Evolutionary conservation across 2,329 filamentous ascomycete species (phyloP).

Genomic region (Botrytis elliptica): DNA sequence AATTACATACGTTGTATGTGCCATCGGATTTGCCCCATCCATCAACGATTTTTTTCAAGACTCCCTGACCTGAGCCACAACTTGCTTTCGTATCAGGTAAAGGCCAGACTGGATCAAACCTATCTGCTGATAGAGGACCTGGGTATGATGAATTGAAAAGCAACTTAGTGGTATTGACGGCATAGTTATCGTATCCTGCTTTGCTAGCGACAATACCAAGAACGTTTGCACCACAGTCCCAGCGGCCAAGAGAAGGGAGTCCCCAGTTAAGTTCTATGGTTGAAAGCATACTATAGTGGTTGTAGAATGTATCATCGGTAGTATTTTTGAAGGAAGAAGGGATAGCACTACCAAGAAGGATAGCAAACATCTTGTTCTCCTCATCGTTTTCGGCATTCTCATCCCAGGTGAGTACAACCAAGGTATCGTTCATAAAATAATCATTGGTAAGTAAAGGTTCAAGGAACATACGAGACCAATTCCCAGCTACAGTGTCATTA

Average conservation of each 20-base stretch:
- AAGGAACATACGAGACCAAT: slow-evolving; percentile 52
- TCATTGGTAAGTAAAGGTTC: slow-evolving; percentile 50
- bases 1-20: slow-evolving; percentile 22
- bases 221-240: slow-evolving; percentile 41
- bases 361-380: slow-evolving; percentile 51
- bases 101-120: slow-evolving; percentile 31
- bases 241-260: slow-evolving; percentile 43
- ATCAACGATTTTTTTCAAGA: slow-evolving; percentile 23
- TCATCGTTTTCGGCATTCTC: slow-evolving; percentile 52
- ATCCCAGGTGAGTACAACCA: slow-evolving; percentile 57
- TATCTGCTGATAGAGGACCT: slow-evolving; percentile 38
- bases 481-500: slow-evolving; percentile 48
- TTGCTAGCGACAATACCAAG: slow-evolving; percentile 32
- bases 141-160: slow-evolving; percentile 47
- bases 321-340: slow-evolving; percentile 48
- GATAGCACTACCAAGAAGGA: slow-evolving; percentile 55
- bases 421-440: slow-evolving; percentile 52
- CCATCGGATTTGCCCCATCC: slow-evolving; percentile 27
- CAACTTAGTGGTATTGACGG: slow-evolving; percentile 39
- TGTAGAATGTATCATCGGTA: slow-evolving; percentile 49
- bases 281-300: slow-evolving; percentile 44
- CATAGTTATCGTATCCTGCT: slow-evolving; percentile 29
- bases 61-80: slow-evolving; percentile 26
- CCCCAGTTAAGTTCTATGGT: slow-evolving; percentile 44
- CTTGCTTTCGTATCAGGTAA: slow-evolving; percentile 28